phyloP scores from a whole-genome alignment of 768 basidiomycete species.

The Phlegmacium glaucopus region DNA sequence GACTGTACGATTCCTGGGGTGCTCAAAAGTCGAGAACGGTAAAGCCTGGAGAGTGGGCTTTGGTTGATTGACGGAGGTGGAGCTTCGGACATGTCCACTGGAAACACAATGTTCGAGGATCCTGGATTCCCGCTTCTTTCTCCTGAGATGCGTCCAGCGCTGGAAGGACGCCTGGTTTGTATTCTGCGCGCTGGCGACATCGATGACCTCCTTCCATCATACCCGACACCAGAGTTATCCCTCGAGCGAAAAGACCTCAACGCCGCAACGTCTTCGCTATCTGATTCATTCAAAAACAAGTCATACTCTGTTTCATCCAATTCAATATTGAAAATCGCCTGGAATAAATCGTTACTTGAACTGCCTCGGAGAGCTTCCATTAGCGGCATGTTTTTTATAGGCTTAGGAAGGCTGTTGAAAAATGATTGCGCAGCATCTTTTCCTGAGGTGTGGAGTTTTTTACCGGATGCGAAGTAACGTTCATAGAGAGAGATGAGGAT shows the following conservation, averaged over 20 bases:
- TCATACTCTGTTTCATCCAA: constrained; percentile 37
- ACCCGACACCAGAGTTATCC: constrained; percentile 25
- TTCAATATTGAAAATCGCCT: constrained; percentile 78
- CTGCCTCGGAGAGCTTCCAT: constrained; percentile 77
- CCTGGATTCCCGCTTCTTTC: too few species aligned
- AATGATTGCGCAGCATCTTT: constrained; percentile 51
- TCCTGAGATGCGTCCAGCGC: constrained; percentile 10
- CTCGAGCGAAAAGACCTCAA: constrained; percentile 37
- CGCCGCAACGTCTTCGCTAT: constrained; percentile 37
- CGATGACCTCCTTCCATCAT: constrained; percentile 6
- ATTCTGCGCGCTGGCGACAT: constrained; percentile 20
- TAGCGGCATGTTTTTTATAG: constrained; percentile 70
- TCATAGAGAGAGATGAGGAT: constrained; percentile 78
- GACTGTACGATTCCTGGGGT: constrained; percentile 3
- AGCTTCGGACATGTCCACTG: constrained; percentile 14
- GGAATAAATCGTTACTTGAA: constrained; percentile 61
- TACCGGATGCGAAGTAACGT: constrained; percentile 56
- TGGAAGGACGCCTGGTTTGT: constrained; percentile 21
- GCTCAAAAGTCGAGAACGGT: constrained; percentile 21
- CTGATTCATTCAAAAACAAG: constrained; percentile 46
- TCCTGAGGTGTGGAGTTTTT: constrained; percentile 47
- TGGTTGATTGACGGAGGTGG: constrained; percentile 21
- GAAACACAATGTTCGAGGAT: constrained; percentile 7
- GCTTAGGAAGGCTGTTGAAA: constrained; percentile 64
- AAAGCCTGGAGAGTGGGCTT: constrained; percentile 52